Conservation (phyloP, 768 basidiomycete species). For the Jaapia argillacea region DNA sequence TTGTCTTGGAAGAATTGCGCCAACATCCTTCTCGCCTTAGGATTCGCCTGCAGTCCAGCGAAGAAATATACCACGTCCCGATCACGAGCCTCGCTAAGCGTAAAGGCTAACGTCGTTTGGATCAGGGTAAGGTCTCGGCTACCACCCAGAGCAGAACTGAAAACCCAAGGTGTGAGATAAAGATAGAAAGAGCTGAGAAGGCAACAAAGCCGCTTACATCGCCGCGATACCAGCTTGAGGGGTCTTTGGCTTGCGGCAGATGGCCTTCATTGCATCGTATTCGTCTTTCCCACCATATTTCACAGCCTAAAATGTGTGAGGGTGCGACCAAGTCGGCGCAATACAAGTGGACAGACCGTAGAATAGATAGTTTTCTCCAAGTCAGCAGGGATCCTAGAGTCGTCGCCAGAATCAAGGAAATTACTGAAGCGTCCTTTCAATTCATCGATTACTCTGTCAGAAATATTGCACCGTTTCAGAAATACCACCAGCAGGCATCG, state of each 20-base stretch:
- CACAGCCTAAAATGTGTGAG: slow-evolving; percentile 43
- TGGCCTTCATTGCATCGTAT: slow-evolving; percentile 58
- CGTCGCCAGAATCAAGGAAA: slow-evolving; percentile 64
- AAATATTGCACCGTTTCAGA: too few species aligned
- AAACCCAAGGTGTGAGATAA: slow-evolving; percentile 28
- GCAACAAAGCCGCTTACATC: slow-evolving; percentile 34
- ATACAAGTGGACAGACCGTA: slow-evolving; percentile 28
- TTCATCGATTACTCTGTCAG: slow-evolving; percentile 63
- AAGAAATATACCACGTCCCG: slow-evolving; percentile 63
- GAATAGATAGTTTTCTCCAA: slow-evolving; percentile 47
- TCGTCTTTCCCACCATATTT: slow-evolving; percentile 64
- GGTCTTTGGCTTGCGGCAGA: slow-evolving; percentile 65
- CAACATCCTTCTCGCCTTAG: slow-evolving; percentile 39
- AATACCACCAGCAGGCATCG: too few species aligned
- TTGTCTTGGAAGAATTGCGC: slow-evolving; percentile 60
- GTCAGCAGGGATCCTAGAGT: slow-evolving; percentile 74
- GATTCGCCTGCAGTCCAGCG: slow-evolving; percentile 46
- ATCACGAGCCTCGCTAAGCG: slow-evolving; percentile 40
- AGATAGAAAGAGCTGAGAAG: background rate
- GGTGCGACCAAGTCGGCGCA: slow-evolving; percentile 4
- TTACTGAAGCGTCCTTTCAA: slow-evolving; percentile 60
- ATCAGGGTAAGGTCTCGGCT: slow-evolving; percentile 47
- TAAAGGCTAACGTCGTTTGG: slow-evolving; percentile 51
- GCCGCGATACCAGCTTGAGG: slow-evolving; percentile 65
- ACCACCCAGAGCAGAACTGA: slow-evolving; percentile 62